Conservation (phyloP, 1,139 yeast species). For the Arxiozyma slooffiae region DNA sequence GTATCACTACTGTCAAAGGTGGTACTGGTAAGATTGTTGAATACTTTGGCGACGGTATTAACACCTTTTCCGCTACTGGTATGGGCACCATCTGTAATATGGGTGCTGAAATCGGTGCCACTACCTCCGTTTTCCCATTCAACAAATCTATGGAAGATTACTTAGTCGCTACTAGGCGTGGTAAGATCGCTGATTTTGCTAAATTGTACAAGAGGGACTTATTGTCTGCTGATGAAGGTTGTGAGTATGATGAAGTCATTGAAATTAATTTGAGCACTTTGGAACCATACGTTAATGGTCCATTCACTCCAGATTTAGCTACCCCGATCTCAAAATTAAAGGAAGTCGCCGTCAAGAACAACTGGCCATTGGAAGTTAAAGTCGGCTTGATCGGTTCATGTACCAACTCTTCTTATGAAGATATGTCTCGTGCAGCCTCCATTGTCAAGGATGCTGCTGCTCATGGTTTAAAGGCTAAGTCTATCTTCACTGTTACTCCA, state of each 20-base stretch:
- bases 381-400: slow-evolving; percentile 98
- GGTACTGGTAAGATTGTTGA: slow-evolving; percentile 98
- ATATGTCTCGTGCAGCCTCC: slow-evolving; percentile 95
- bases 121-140: slow-evolving; percentile 97
- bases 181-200: slow-evolving; percentile 75
- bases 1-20: slow-evolving; percentile 96
- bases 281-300: slow-evolving; percentile 98
- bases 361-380: slow-evolving; percentile 90
- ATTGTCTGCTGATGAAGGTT: slow-evolving; percentile 86
- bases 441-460: slow-evolving; percentile 82
- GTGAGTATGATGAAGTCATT: slow-evolving; percentile 91
- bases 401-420: slow-evolving; percentile 98
- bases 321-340: slow-evolving; percentile 91
- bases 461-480: slow-evolving; percentile 85
- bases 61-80: slow-evolving; percentile 95
- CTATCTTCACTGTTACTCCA: slow-evolving; percentile 90
- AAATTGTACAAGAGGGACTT: slow-evolving; percentile 61
- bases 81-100: slow-evolving; percentile 99
- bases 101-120: slow-evolving; percentile 99
- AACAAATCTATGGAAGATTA: slow-evolving; percentile 83
- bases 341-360: slow-evolving; percentile 77
- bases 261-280: slow-evolving; percentile 91
- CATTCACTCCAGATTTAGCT: slow-evolving; percentile 98
- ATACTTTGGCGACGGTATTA: slow-evolving; percentile 95
- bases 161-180: slow-evolving; percentile 81